phyloP scores from a whole-genome alignment of 306 rosid genomes.

The Quillaja saponaria region DNA sequence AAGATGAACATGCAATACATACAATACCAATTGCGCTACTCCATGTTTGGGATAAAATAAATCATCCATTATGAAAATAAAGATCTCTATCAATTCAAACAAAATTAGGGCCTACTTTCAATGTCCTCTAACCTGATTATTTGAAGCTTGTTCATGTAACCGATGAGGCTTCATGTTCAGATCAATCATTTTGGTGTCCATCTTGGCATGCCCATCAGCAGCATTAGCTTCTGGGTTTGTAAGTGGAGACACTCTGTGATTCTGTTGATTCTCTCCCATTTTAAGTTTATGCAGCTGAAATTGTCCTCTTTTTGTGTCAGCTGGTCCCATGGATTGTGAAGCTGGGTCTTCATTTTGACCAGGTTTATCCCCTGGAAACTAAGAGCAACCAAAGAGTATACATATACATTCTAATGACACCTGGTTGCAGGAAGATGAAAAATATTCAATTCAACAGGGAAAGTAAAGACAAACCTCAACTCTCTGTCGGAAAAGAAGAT shows the following conservation, averaged over 20 bases:
- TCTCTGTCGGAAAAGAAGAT: slow-evolving; percentile 87
- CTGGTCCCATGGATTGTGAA: slow-evolving; percentile 50
- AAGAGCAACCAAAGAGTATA: slow-evolving; percentile 30
- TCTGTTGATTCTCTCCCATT: slow-evolving; percentile 62
- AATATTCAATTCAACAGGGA: slow-evolving; percentile 12
- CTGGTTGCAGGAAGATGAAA: slow-evolving; percentile 8
- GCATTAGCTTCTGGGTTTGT: slow-evolving; percentile 47
- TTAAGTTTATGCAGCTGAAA: slow-evolving; percentile 48
- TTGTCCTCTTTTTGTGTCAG: slow-evolving; percentile 56
- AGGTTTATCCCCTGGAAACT: slow-evolving; percentile 96
- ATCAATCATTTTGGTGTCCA: slow-evolving; percentile 82
- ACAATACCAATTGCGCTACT: slow-evolving; percentile 1
- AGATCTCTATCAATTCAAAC: slow-evolving; percentile 5
- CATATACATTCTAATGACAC: slow-evolving; percentile 11
- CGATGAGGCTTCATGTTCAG: slow-evolving; percentile 89
- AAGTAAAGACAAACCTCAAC: slow-evolving; percentile 71
- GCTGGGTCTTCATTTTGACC: slow-evolving; percentile 42
- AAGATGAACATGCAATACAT: slow-evolving; percentile 3
- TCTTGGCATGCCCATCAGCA: slow-evolving; percentile 63
- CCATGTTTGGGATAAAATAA: slow-evolving; percentile 2
- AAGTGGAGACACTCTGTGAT: slow-evolving; percentile 55
- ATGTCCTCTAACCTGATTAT: slow-evolving; percentile 68
- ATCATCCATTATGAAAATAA: background rate
- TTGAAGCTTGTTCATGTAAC: slow-evolving; percentile 79
- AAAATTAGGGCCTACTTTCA: background rate